Evolutionary conservation across 139 green algal genomes (phyloP).

Genomic region (Chlorella vulgaris): DNA sequence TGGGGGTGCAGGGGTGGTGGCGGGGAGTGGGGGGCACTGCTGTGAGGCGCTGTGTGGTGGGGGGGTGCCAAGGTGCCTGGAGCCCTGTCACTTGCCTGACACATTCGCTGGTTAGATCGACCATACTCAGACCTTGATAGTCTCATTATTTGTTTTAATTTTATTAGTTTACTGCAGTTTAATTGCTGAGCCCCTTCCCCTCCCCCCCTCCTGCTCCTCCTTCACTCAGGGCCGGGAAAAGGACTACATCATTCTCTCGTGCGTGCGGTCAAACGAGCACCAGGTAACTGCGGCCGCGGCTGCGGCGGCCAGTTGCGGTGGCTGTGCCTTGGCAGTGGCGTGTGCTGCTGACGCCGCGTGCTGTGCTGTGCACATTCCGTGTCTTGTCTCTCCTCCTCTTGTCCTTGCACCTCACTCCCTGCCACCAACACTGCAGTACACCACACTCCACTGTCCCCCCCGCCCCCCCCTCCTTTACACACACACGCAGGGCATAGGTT

Average conservation of each 20-base stretch:
- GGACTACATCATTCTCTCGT: constrained; percentile 98
- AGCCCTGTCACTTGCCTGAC: too few relatives aligned
- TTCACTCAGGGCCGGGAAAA: constrained; percentile 95
- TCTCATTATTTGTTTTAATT: neutral
- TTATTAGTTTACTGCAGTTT: neutral
- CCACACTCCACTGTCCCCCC: neutral
- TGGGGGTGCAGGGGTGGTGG: too few relatives aligned
- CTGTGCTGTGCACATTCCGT: too few relatives aligned
- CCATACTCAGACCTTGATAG: neutral
- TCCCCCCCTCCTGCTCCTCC: too few relatives aligned
- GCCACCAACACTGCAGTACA: neutral
- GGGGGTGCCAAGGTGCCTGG: too few relatives aligned
- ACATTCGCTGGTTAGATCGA: too few relatives aligned
- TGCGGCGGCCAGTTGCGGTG: constrained; percentile 48
- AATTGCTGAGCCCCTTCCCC: too few relatives aligned
- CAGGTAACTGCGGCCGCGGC: constrained; percentile 91
- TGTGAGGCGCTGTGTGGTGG: too few relatives aligned
- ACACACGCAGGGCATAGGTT: constrained; percentile 86
- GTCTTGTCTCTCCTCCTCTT: too few relatives aligned
- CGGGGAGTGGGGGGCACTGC: too few relatives aligned
- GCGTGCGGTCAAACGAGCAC: constrained; percentile 95
- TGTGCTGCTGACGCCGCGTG: too few relatives aligned
- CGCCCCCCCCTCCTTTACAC: neutral
- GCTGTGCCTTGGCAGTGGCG: too few relatives aligned
- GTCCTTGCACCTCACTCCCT: neutral